Base-by-base conservation (phyloP, 768 basidiomycete genomes). In the Suillus occidentalis region DNA sequence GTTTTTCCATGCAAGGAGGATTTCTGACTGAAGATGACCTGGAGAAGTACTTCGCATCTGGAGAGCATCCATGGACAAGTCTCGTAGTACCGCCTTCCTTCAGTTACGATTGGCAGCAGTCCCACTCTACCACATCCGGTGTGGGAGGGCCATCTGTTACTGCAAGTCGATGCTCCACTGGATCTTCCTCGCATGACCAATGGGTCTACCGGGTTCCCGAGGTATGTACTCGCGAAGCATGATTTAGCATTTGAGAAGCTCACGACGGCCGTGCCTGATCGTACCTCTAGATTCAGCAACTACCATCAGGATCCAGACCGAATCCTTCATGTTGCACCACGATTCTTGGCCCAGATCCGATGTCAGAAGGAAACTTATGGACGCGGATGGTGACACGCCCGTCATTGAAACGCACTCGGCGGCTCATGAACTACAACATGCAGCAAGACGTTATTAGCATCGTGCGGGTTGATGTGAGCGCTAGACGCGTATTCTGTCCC, bases 1-100 rank as follows among this genome's bases (percentile, higher is more conserved):
- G 40, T 18, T 59, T 40, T 40, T 42, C 40, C 18, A 59, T 59
- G 58, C 58, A 42, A 18, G 58, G 40, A 13, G 25, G 18, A 42
- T 42, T 59, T 20, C 40, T 59, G 12, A 59, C 58, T 28, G 58
- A 59, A 59, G 58, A 59, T 28, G 58, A 42, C 58, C 25, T 59
- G 58, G 58, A 59, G 40, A 59, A 59, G 40, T 42, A 59, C 40
- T 13, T 59, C 40, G 28, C 28, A 31, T 42, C 6, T 4, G 58
- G 40, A 20, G 58, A 42, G 58, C 7, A 7, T 59, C 40, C 58
- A 20, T 28, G 22, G 18, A 31, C 58, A 42, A 42, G 39, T 40
- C 7, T 40, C 18, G 39, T 58, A 10, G 9, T 5, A 58, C 9
- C 18, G 25, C 10, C 58, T 42, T 59, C 39, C 18, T 20, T 12